Percentiles rank a stretch among this genome's conserved stretches.
Conservation (phyloP, 148 eudicot species). For the Cornus controversa region DNA sequence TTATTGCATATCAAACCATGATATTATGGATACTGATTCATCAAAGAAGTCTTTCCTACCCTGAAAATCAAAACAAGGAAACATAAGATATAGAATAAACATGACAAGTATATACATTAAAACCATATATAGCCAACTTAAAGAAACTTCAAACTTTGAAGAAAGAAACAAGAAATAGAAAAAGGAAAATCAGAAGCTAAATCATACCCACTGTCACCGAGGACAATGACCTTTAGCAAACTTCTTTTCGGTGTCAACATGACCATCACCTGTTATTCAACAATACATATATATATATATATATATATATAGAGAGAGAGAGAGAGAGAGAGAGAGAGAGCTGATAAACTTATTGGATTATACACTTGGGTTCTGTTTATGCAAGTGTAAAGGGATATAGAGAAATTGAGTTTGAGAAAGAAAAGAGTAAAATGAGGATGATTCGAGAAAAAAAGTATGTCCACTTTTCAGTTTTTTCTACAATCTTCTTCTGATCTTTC, state of each 20-base stretch:
- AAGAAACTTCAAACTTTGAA: neutral
- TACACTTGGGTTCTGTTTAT: too few relatives aligned
- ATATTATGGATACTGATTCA: constrained; percentile 36
- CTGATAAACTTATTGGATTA: neutral
- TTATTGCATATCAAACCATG: neutral
- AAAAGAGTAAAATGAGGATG: too few relatives aligned
- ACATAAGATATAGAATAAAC: neutral
- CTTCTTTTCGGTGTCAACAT: constrained; percentile 6
- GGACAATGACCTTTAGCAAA: constrained; percentile 68
- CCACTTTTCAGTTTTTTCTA: constrained; percentile 1
- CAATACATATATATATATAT: neutral
- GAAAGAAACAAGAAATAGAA: neutral
- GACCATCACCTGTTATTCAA: neutral
- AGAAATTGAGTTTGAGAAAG: too few relatives aligned
- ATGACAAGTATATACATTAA: neutral
- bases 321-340: neutral
- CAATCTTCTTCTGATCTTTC: neutral
- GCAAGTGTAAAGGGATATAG: too few relatives aligned
- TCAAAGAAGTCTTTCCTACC: constrained; percentile 64
- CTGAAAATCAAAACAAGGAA: constrained; percentile 21
- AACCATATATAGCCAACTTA: too few relatives aligned
- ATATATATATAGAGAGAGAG: neutral
- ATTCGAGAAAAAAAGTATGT: neutral
- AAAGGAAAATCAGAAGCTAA: neutral
- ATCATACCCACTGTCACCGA: constrained; percentile 74